These are phyloP conservation scores for Plasmodium relictum DNA, from an alignment of 169 alveolate genomes.

Conservation along the genomic window DNA sequence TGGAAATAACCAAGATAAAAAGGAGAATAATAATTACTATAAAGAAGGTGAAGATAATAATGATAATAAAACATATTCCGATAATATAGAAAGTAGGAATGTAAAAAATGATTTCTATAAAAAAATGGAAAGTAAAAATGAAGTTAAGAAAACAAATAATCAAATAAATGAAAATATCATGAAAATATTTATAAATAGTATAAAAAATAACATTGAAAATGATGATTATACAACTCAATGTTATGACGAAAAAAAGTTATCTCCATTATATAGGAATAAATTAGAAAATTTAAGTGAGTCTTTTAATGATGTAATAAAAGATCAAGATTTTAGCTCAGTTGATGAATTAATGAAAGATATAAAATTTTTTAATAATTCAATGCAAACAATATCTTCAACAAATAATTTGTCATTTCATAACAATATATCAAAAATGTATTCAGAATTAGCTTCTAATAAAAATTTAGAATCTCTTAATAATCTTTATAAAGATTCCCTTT, in stretches of 20 bases:
- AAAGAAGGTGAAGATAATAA: background rate
- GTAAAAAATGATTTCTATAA: background rate
- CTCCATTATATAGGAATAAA: slow-evolving; percentile 18
- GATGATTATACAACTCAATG: background rate
- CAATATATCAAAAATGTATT: slow-evolving; percentile 29
- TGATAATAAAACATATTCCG: too few species aligned
- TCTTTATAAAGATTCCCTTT: slow-evolving; percentile 8
- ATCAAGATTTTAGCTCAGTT: slow-evolving; percentile 10
- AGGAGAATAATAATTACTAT: background rate
- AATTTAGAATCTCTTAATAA: slow-evolving; percentile 39
- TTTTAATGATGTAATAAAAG: background rate
- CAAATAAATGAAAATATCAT: background rate
- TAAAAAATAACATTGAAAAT: background rate
- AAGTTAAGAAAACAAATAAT: background rate
- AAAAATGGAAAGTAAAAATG: slow-evolving; percentile 3
- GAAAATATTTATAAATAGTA: background rate
- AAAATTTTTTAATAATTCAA: slow-evolving; percentile 33
- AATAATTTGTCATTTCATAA: slow-evolving; percentile 8
- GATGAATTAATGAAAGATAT: slow-evolving; percentile 44
- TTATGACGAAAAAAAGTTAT: slow-evolving; percentile 30
- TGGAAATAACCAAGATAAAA: background rate
- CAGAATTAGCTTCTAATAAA: slow-evolving; percentile 41
- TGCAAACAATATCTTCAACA: slow-evolving; percentile 45
- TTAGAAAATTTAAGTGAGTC: background rate
- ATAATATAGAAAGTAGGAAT: background rate